Evolutionary conservation across 192 early-diverging fungal genomes (phyloP).

Genomic region (Coemansia pectinata): DNA sequence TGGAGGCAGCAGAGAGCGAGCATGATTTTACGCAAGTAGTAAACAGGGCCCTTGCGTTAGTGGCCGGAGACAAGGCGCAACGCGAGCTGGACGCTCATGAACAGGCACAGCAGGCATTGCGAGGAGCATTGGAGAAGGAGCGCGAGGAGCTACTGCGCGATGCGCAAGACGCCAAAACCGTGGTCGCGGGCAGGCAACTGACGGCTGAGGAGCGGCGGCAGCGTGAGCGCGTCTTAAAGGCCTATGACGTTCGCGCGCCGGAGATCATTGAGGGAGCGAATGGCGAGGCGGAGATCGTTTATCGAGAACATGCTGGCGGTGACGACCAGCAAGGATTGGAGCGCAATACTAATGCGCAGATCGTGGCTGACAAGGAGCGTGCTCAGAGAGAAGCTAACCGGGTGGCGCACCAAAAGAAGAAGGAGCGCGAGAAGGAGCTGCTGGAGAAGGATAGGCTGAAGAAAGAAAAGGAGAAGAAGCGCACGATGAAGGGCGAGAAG

Average conservation of each 20-base stretch:
- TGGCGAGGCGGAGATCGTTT: slow-evolving; percentile 38
- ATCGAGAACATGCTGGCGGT: not conserved
- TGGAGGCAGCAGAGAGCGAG: slow-evolving; percentile 26
- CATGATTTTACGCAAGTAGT: slow-evolving; percentile 10
- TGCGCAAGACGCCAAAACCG: not conserved
- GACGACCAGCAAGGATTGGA: not conserved
- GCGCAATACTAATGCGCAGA: slow-evolving; percentile 31
- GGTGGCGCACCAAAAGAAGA: slow-evolving; percentile 38
- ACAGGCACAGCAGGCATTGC: slow-evolving; percentile 1
- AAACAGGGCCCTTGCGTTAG: slow-evolving; percentile 11
- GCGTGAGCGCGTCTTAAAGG: slow-evolving; percentile 19
- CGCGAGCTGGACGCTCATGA: slow-evolving; percentile 5
- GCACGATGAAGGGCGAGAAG: slow-evolving; percentile 48
- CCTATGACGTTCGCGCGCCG: slow-evolving; percentile 1
- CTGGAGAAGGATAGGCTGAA: slow-evolving; percentile 18
- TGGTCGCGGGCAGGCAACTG: not conserved
- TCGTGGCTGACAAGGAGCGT: slow-evolving; percentile 25
- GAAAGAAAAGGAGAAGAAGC: slow-evolving; percentile 35
- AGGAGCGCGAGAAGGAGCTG: slow-evolving; percentile 38
- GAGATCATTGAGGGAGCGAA: slow-evolving; percentile 33
- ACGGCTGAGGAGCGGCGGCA: slow-evolving; percentile 30
- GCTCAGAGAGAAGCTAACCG: slow-evolving; percentile 22
- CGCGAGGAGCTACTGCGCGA: slow-evolving; percentile 20
- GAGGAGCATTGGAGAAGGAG: slow-evolving; percentile 15
- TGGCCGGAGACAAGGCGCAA: not conserved